A percentile compares a stretch with the other conserved stretches of the same genome.
Evolutionary conservation across 495 filamentous ascomycete genomes (phyloP).

Genomic region (Annulohypoxylon moriforme): DNA sequence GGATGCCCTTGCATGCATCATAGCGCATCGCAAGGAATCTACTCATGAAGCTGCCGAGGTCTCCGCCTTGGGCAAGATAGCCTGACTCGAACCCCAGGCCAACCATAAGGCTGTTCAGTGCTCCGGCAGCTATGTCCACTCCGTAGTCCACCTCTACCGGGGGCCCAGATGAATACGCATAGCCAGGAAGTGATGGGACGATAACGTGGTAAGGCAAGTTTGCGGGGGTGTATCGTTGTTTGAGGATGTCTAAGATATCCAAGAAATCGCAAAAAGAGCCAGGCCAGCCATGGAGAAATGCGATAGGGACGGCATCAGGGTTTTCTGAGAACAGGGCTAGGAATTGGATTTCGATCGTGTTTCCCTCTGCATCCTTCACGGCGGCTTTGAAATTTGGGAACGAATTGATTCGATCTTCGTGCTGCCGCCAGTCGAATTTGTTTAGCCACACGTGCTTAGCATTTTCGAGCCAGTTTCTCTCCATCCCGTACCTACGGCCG

Average conservation of each 20-base stretch:
- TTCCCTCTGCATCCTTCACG: not conserved
- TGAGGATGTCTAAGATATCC: not conserved
- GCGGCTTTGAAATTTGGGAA: not conserved
- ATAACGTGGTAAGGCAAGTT: not conserved
- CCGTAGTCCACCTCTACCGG: not conserved
- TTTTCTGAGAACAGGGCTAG: not conserved
- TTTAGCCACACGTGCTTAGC: not conserved
- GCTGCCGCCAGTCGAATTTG: not conserved
- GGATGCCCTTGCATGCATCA: slow-evolving; percentile 10
- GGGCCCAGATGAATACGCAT: not conserved
- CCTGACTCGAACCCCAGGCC: not conserved
- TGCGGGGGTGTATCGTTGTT: not conserved
- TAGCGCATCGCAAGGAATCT: slow-evolving; percentile 5
- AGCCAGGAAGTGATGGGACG: not conserved
- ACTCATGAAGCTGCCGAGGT: not conserved
- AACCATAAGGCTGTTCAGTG: not conserved
- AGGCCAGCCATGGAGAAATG: not conserved
- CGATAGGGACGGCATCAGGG: not conserved
- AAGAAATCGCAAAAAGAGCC: not conserved
- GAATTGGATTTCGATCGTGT: not conserved
- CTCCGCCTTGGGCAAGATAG: not conserved
- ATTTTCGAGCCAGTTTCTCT: slow-evolving; percentile 7
- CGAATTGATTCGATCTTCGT: not conserved
- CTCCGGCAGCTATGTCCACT: not conserved
- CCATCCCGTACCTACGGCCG: slow-evolving; percentile 5